Evolutionary conservation across 2,329 filamentous ascomycete genomes (phyloP), one percentile per base, ranked within the genome.

Genomic region (Ascochyta fabae): DNA sequence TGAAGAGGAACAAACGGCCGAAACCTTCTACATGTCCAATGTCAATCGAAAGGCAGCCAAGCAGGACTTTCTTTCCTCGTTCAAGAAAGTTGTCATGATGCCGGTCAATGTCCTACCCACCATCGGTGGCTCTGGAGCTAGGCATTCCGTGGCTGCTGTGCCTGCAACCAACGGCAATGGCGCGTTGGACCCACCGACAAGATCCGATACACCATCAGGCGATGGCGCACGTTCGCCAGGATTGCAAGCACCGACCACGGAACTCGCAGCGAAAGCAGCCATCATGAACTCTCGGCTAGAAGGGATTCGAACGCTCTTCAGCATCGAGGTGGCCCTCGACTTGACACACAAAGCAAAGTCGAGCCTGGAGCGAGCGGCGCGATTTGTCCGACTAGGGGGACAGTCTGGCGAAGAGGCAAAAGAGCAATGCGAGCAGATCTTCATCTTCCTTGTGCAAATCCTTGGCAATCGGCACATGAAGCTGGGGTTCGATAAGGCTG

Each of bases 81-180:
- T 99, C 81, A 97, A 92, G 72, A 98, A 98, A 75, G 95, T 99
- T 8, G 91, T 99, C 62, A 97, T 99, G 93, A 96, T 96, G 88
- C 95, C 95, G 2, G 94, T 99, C 44, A 96, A 91, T 48, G 94
- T 92, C 8, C 80, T 98, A 4, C 91, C 92, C 1, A 88, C 84
- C 42, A 85, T 91, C 60, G 71, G 71, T 22, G 62, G 69, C 15
- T 67, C 70, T 7, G 62, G 61, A 35, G 48, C 80, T 16, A 72
- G 71, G 39, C 81, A 75, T 58, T 67, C 75, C 22, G 58, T 71
- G n/a, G 45, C 64, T 10, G 54, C 56, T 27, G 46, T 58, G 19
- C 52, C 66, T 15, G 58, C 60, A 7, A 50, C 68, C 2, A 75
- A 66, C 43, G 69, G 65, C n/a, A 68, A 61, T 26, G 58, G 77